Conservation (phyloP, 2,329 filamentous ascomycete species). For the Stachybotrys chlorohalonatus region DNA sequence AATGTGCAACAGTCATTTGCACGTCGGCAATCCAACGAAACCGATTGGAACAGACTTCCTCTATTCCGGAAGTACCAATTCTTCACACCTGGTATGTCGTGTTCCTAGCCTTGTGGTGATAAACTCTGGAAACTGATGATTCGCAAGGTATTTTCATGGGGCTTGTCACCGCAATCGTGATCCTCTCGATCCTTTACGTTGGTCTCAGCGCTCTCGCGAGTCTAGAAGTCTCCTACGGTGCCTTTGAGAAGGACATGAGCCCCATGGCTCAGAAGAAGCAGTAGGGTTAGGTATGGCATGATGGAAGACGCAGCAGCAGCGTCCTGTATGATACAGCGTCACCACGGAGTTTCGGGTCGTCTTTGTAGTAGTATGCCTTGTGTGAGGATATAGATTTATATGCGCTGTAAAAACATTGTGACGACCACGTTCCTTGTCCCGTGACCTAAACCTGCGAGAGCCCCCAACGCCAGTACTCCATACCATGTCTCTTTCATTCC, state of each 20-base stretch:
- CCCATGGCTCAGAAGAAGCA: slow-evolving; percentile 78
- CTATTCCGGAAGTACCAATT: slow-evolving; percentile 94
- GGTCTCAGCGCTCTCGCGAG: slow-evolving; percentile 69
- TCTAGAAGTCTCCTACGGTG: slow-evolving; percentile 83
- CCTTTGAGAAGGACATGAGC: slow-evolving; percentile 94
- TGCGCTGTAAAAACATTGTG: background rate
- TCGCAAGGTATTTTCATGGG: slow-evolving; percentile 78
- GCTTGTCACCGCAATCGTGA: slow-evolving; percentile 58
- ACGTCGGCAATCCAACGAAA: slow-evolving; percentile 28
- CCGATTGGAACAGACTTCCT: slow-evolving; percentile 33
- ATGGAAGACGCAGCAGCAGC: background rate
- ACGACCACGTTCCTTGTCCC: background rate
- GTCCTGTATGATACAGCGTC: slow-evolving; percentile 6
- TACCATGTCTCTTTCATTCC: background rate
- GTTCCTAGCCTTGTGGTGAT: too few species aligned
- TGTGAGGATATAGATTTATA: background rate
- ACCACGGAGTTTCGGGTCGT: slow-evolving; percentile 9
- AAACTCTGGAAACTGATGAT: background rate
- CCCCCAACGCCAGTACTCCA: background rate
- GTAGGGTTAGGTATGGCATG: background rate
- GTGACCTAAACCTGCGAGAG: background rate
- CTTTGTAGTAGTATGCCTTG: background rate
- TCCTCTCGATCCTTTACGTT: slow-evolving; percentile 70
- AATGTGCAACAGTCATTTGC: slow-evolving; percentile 20
- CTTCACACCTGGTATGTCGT: slow-evolving; percentile 65